Conservation (phyloP, 148 eudicot genomes). For the Rhododendron griersonianum region DNA sequence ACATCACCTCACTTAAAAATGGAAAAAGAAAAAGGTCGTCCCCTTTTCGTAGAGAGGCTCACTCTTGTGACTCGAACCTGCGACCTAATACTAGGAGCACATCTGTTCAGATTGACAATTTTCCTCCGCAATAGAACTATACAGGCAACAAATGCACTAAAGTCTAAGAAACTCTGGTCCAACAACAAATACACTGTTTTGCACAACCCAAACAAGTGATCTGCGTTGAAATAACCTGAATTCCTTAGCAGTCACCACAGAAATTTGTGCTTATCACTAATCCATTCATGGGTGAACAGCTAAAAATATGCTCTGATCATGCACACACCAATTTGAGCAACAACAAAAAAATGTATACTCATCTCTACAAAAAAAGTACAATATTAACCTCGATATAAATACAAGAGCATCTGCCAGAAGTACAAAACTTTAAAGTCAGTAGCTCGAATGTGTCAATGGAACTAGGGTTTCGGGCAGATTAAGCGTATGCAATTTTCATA, state of each 20-base stretch:
- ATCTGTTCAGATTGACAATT: background rate
- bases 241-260: background rate
- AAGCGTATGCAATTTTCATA: background rate
- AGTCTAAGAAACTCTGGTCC: background rate
- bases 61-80: background rate
- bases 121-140: background rate
- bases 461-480: constrained; percentile 1
- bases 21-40: background rate
- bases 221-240: background rate
- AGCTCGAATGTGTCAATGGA: background rate
- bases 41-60: background rate
- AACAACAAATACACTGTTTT: background rate
- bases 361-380: background rate
- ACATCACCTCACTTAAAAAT: background rate
- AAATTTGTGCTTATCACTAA: background rate
- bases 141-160: background rate
- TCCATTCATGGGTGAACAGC: background rate
- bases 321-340: background rate
- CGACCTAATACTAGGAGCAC: background rate
- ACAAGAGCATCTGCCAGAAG: background rate
- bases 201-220: background rate
- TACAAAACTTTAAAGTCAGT: background rate
- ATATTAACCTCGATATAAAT: background rate
- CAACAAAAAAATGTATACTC: background rate
- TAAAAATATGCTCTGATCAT: background rate